A percentile compares a stretch with the other conserved stretches of the same genome.
These are phyloP conservation scores for Fusarium nurragi DNA, from an alignment of 2,329 filamentous ascomycete genomes.

Conservation along the genomic window DNA sequence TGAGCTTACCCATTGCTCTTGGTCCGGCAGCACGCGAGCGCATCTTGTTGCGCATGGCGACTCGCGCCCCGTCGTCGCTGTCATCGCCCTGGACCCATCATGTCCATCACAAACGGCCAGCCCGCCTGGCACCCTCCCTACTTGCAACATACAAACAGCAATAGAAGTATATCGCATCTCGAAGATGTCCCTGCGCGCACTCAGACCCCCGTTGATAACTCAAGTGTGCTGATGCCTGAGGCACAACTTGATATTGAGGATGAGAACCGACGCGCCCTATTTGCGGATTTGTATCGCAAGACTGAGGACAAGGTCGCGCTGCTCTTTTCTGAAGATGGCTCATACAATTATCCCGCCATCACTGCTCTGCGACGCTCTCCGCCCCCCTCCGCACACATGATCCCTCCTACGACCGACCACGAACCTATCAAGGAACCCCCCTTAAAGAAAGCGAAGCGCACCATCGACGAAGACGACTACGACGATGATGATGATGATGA, in stretches of 20 bases:
- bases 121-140: conserved; percentile 70
- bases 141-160: conserved; percentile 58
- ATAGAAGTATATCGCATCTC: conserved; percentile 63
- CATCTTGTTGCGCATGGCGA: conserved; percentile 65
- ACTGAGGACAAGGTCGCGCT: conserved; percentile 80
- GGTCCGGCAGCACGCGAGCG: conserved; percentile 62
- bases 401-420: conserved; percentile 67
- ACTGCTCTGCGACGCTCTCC: conserved; percentile 61
- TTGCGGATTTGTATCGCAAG: conserved; percentile 79
- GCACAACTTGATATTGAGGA: conserved; percentile 69
- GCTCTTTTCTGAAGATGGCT: conserved; percentile 72
- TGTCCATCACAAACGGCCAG: conserved; percentile 75
- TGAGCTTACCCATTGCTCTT: conserved; percentile 58
- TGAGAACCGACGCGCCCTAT: conserved; percentile 76
- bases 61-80: conserved; percentile 58
- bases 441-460: conserved; percentile 77
- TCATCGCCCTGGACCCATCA: conserved; percentile 63
- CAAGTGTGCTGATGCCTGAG: conserved; percentile 66
- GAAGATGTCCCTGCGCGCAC: conserved; percentile 68
- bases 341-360: conserved; percentile 62
- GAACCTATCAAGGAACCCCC: conserved; percentile 67
- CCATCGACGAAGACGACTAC: conserved; percentile 87
- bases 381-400: conserved; percentile 52
- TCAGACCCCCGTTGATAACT: conserved; percentile 61
- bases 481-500: conserved; percentile 87